Evolutionary conservation across 352 stramenopile genomes (phyloP), one percentile per base, ranked within the genome.

Genomic region (Halophytophthora batemanensis): DNA sequence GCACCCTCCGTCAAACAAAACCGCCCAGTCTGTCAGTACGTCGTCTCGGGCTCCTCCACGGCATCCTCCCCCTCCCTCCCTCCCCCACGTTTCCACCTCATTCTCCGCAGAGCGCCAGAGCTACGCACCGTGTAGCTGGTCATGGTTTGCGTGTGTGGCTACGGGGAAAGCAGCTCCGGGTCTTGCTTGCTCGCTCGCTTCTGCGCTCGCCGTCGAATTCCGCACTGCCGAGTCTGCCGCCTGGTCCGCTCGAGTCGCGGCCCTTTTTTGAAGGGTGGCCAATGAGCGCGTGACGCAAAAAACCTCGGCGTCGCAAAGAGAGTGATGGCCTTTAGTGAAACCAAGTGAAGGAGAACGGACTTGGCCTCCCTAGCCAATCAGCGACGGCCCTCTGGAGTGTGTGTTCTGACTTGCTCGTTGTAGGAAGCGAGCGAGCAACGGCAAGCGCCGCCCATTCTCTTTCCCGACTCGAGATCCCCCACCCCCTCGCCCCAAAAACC

Each of bases 61-160:
- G n/a, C n/a, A n/a, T n/a, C n/a, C n/a, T n/a, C n/a, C n/a, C n/a
- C n/a, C n/a, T n/a, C n/a, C n/a, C n/a, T n/a, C 25, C 25, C 25
- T 31, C 25, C 25, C 25, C 25, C 8, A 7, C 35, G 14, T 14
- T 7, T 19, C 14, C 17, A 14, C 14, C 21, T 11, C 8, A 11
- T 5, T 11, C 28, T 17, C 35, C 15, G 22, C 15, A 45, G 33
- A 17, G 13, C 13, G 3, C 12, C 11, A 12, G 18, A 31, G 19
- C 14, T 14, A 42, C 67, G 61, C 60, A 81, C 71, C 56, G 71
- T 78, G 62, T 72, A 74, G 3, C 59, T 56, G 2, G 54, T 53
- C 66, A 76, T 76, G 15, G 23, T 59, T 47, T 59, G 15, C 36
- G 0, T 34, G 12, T 15, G 13, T 12, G 37, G 29, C 6, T 11